Evolutionary conservation across 1,139 yeast genomes (phyloP), one percentile per base, ranked within the genome.

Genomic region (Pichia sp.): DNA sequence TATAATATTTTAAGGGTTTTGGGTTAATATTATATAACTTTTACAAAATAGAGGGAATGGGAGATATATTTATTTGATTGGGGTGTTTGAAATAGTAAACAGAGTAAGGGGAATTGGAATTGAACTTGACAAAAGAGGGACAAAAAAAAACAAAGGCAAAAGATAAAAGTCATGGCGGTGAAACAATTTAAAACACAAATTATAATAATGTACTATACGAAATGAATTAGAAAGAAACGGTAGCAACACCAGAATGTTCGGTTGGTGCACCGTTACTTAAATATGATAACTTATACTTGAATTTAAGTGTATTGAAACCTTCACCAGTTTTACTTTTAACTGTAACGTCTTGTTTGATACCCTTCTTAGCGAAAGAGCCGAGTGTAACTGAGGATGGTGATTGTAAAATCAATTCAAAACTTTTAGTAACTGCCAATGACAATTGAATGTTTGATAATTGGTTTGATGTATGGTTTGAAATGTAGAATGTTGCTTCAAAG

Each of bases 401-500:
- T 48, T 78, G 73, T 67, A 91, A 75, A 42, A 72, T 73, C 55
- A 91, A 73, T 49, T 75, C 76, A 60, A 86, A 80, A 20, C 77
- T 65, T 62, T 85, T 87, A 42, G 97, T 94, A 34, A 86, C 96
- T 0, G 98, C 97, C 46, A 89, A 69, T 62, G 85, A 75, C 60
- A 89, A 83, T 57, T 80, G 80, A 42, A 91, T 67, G 51, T 76
- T 74, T 45, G 72, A 68, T 47, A 80, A 72, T 57, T 73, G 74
- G 50, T 72, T 72, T 57, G 68, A 69, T 51, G 68, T 58, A 5
- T 50, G 28, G 60, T 79, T 81, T 10, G 81, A 67, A 53, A 77
- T 74, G 12, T 80, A 79, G 35, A 79, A 70, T 31, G 70, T 65
- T 5, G 75, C 60, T 3, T 70, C 62, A 30, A 67, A 59, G 18